Percentiles rank a stretch among this genome's conserved stretches.
phyloP scores from a whole-genome alignment of 352 stramenopile genomes.

The Pythium insidiosum region DNA sequence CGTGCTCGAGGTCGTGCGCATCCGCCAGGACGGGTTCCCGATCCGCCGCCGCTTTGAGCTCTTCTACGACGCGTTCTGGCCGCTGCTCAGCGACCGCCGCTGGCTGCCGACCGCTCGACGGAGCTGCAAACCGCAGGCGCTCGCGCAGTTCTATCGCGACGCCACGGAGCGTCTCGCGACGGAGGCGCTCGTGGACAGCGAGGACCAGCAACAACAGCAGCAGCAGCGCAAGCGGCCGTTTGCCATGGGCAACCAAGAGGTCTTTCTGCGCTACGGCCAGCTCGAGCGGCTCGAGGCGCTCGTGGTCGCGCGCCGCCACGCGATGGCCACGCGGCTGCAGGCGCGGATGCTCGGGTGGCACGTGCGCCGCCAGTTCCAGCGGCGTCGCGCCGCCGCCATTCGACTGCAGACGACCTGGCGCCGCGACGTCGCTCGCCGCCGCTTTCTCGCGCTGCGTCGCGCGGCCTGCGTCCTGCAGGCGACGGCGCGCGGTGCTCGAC shows the following conservation, averaged over 20 bases:
- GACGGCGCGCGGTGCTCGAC: too few relatives aligned
- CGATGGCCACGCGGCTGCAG: conserved; percentile 49
- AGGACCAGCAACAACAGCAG: too few relatives aligned
- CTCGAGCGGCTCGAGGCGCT: conserved; percentile 60
- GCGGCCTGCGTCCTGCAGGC: conserved; percentile 10
- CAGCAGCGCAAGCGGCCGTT: conserved; percentile 37
- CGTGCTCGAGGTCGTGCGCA: conserved; percentile 90
- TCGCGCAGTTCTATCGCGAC: too few relatives aligned
- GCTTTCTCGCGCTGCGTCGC: background rate
- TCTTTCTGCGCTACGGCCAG: conserved; percentile 75
- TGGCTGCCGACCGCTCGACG: too few relatives aligned
- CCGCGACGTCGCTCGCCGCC: conserved; percentile 18
- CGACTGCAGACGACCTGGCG: conserved; percentile 46
- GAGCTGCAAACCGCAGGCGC: too few relatives aligned
- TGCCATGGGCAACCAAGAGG: conserved; percentile 58
- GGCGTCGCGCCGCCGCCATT: conserved; percentile 23
- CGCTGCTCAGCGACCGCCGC: conserved; percentile 25
- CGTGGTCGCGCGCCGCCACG: conserved; percentile 24
- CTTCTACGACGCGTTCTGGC: conserved; percentile 71
- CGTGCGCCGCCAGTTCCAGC: conserved; percentile 28
- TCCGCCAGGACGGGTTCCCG: conserved; percentile 88
- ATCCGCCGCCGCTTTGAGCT: conserved; percentile 73
- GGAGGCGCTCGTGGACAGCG: conserved; percentile 31
- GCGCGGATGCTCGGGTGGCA: conserved; percentile 24
- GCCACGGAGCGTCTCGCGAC: conserved; percentile 41